Conservation (phyloP, 2,329 filamentous ascomycete genomes). For the Basipetospora chlamydospora region DNA sequence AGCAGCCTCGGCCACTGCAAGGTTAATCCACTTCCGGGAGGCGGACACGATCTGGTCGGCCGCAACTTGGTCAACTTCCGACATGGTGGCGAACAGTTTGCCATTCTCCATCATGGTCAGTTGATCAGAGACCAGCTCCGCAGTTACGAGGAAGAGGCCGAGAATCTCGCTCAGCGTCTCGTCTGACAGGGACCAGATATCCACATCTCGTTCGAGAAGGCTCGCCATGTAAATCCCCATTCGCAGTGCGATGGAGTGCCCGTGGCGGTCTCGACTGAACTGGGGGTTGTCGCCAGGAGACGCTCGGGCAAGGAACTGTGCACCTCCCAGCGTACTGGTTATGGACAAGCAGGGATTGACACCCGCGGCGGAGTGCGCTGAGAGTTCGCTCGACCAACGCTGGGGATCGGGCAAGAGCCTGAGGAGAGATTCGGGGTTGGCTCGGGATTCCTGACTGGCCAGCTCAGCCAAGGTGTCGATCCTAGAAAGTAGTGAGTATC, state of each 20-base stretch:
- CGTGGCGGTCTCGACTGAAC: constrained; percentile 47
- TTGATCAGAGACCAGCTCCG: constrained; percentile 39
- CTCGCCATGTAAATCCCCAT: constrained; percentile 57
- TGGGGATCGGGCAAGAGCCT: constrained; percentile 48
- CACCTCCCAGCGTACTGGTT: constrained; percentile 57
- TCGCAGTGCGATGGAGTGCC: constrained; percentile 58
- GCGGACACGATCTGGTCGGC: constrained; percentile 29
- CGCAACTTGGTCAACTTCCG: constrained; percentile 16
- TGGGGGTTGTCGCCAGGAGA: constrained; percentile 11
- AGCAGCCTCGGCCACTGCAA: neutral
- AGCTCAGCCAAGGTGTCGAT: constrained; percentile 39
- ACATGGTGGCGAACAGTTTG: constrained; percentile 21
- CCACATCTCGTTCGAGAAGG: constrained; percentile 32
- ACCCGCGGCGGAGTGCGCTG: constrained; percentile 30
- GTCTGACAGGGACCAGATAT: constrained; percentile 23
- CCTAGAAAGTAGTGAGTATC: constrained; percentile 14
- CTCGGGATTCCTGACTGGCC: constrained; percentile 23
- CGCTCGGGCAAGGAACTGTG: constrained; percentile 45
- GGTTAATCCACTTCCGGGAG: constrained; percentile 22
- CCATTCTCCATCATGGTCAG: constrained; percentile 24
- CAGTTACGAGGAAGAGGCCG: constrained; percentile 33
- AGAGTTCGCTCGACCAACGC: constrained; percentile 52
- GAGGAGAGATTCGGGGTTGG: constrained; percentile 18
- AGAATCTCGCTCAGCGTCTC: constrained; percentile 33
- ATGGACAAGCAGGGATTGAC: constrained; percentile 56